Evolutionary conservation across 2,329 filamentous ascomycete species (phyloP), one percentile per base, ranked within the genome.

Genomic region (Colletotrichum brevisporum): DNA sequence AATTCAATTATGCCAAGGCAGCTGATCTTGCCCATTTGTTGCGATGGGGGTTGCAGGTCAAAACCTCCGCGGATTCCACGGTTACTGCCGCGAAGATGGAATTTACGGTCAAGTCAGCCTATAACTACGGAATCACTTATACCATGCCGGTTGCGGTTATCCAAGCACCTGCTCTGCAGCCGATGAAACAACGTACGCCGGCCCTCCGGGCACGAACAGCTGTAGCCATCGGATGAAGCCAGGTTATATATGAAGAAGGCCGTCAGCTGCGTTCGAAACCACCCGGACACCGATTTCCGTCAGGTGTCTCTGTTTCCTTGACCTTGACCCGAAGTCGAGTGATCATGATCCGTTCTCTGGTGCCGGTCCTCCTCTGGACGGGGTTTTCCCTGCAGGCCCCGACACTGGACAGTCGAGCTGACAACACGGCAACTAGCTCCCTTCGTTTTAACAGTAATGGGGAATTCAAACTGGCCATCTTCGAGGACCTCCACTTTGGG

Each of bases 401-500:
- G 8, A 13, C 10, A 6, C 16, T 56, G 4, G 36, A 41, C 6
- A 53, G 36, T 6, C 63, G 67, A 4, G 52, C 63, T 13, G n/a
- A 27, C 16, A 51, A 52, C 6, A 66, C n/a, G 26, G 54, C 41
- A 12, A 54, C 51, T 0, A 52, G 39, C 0, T 76, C 77, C 6
- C 73, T 80, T 10, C 74, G 71, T 10, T 86, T 88, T 71, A 76
- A 75, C 9, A 21, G 72, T 1, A 80, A 85, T 52, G 84, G 84
- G 6, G 83, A 80, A 0, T 88, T 88, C 72, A 83, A 86, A 59
- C 80, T 88, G 39, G 80, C 88, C 2, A 84, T 94, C 13, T 92
- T 94, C 70, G 86, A 88, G 31, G 92, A 94, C 73, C 78, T 94
- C 8, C 91, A 94, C 75, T 92, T 91, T 75, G 92, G 91, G 10